These are phyloP conservation scores for Cryptococcus floricola DNA, from an alignment of 1,284 basidiomycete genomes.

Conservation along the genomic window DNA sequence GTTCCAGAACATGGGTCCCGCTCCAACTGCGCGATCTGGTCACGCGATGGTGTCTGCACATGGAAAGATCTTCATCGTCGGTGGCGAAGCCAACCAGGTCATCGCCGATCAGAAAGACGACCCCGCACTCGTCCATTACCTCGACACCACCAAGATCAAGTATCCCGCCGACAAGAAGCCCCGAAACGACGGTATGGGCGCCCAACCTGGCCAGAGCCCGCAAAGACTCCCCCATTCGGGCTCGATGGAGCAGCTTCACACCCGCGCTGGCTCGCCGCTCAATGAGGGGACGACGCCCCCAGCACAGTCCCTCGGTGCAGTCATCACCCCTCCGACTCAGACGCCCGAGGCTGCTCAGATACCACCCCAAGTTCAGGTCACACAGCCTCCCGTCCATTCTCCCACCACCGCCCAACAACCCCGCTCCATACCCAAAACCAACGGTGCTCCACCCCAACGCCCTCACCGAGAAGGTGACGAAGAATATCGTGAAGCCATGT, in stretches of 20 bases:
- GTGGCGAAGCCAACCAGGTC: slow-evolving; percentile 71
- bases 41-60: slow-evolving; percentile 92
- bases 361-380: neutral
- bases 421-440: slow-evolving; percentile 8
- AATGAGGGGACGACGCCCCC: slow-evolving; percentile 14
- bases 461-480: slow-evolving; percentile 67
- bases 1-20: slow-evolving; percentile 99
- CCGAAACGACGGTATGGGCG: no score
- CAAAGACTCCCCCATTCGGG: slow-evolving; percentile 16
- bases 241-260: slow-evolving; percentile 30
- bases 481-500: slow-evolving; percentile 46
- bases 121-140: slow-evolving; percentile 74
- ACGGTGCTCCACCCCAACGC: slow-evolving; percentile 57
- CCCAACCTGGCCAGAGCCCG: neutral
- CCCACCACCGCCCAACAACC: neutral
- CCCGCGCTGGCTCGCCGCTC: slow-evolving; percentile 30
- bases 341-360: neutral
- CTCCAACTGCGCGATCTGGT: slow-evolving; percentile 83
- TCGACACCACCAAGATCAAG: slow-evolving; percentile 93
- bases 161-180: slow-evolving; percentile 60
- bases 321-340: no score
- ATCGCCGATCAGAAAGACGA: slow-evolving; percentile 61
- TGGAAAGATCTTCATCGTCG: slow-evolving; percentile 83
- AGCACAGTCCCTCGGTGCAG: slow-evolving; percentile 7
- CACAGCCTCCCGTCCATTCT: slow-evolving; percentile 8